Conservation (phyloP, 208 protist genomes). For the Balamuthia mandrillaris region DNA sequence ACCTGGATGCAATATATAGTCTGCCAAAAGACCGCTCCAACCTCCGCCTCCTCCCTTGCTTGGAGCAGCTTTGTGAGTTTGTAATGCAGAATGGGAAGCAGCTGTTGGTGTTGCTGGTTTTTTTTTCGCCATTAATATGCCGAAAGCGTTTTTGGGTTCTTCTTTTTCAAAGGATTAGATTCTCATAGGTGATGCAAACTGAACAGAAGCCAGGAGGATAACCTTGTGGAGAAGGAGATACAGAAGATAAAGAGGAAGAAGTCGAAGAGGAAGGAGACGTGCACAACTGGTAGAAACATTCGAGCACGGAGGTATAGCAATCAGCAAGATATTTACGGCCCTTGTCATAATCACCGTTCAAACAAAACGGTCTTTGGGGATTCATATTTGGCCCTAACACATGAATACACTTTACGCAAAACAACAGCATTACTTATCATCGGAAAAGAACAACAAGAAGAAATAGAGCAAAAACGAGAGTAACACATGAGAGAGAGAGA, state of each 20-base stretch:
- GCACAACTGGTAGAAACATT: neutral
- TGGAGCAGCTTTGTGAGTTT: neutral
- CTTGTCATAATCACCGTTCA: neutral
- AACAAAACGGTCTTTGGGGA: neutral
- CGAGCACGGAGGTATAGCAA: neutral
- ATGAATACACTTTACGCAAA: neutral
- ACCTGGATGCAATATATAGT: neutral
- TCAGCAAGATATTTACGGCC: neutral
- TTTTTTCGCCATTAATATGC: constrained; percentile 5
- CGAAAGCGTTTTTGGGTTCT: constrained; percentile 26
- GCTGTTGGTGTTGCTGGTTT: neutral
- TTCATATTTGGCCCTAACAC: constrained; percentile 30
- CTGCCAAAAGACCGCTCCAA: neutral
- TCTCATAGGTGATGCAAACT: too few relatives aligned
- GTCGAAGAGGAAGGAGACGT: too few relatives aligned
- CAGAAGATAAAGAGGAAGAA: too few relatives aligned
- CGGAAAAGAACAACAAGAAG: too few relatives aligned
- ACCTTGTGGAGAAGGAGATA: too few relatives aligned
- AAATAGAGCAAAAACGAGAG: neutral
- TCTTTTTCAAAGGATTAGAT: too few relatives aligned
- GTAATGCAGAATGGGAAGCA: neutral
- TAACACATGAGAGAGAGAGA: neutral
- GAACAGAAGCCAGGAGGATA: too few relatives aligned
- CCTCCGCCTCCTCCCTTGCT: neutral
- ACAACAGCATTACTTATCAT: too few relatives aligned